Base-by-base conservation (phyloP, 306 rosid species). In the Dalbergia oliveri region DNA sequence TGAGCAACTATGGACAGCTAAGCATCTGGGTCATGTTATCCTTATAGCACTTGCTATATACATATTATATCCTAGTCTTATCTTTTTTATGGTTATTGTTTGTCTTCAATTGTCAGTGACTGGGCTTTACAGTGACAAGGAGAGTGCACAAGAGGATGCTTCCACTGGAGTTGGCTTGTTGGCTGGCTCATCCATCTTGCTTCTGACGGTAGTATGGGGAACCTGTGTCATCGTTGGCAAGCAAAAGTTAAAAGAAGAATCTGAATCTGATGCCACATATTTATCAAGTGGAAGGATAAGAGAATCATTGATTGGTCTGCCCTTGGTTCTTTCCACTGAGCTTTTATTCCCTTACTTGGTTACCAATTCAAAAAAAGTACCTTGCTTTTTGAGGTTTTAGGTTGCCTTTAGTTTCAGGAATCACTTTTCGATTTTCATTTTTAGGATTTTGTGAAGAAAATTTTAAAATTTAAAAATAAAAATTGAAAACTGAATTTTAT, bases 151-250 rank as follows among this genome's bases (percentile, higher is more conserved):
- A 82, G 88, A 84, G 58, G 76, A 80, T 69, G 87, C 66, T 9
- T 34, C 6, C 13, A 75, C 67, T 9, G 84, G 84, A 49, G 82
- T 84, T 41, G 87, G 87, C n/a, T 69, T 80, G 50, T 64, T 84
- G 72, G 79, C 87, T 13, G 87, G 87, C 58, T 80, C 87, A 34
- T 80, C 84, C 21, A 84, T 84, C 44, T 64, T 84, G 66, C 87
- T 84, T 59, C 51, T 80, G 11, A 84, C 87, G 4, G 7, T 80
- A 2, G 79, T 84, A 19, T 80, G 84, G 87, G 82, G 82, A 70
- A 80, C 90, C 8, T 87, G 90, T 82, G 86, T 87, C 58, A 66
- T 87, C 71, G 33, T 75, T 82, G 88, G 90, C 75, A 84, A 68
- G 3, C 88, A 79, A 72, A 73, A 76, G 33, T 75, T 81, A 43